Conservation (phyloP, 371 early-diverging fungal genomes). For the Haplosporangium sp. region DNA sequence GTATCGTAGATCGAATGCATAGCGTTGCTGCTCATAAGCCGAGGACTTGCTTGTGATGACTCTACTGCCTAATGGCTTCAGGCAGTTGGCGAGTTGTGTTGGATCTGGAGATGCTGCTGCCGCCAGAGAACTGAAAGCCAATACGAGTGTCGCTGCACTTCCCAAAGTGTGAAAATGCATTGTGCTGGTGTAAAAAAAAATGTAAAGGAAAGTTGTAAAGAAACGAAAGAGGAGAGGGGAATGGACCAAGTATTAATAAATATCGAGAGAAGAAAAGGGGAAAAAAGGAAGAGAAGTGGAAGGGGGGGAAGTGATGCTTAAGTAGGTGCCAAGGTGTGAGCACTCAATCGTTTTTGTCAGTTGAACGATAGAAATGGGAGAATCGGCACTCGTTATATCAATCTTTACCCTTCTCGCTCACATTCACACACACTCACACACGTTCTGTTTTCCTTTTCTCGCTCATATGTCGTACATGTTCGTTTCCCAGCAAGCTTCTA, state of each 20-base stretch:
- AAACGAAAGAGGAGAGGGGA: background rate
- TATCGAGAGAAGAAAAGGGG: background rate
- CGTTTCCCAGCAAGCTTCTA: no score
- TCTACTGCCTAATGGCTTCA: constrained; percentile 28
- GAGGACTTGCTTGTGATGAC: constrained; percentile 18
- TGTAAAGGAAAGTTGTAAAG: background rate
- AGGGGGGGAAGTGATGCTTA: background rate
- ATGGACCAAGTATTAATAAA: no score
- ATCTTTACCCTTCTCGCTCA: no score
- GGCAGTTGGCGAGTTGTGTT: constrained; percentile 12
- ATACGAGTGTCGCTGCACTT: constrained; percentile 19
- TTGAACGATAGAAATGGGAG: no score
- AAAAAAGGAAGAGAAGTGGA: constrained; percentile 1
- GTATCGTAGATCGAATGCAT: constrained; percentile 41
- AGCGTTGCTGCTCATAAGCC: constrained; percentile 23
- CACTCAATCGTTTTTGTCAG: no score
- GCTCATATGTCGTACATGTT: no score
- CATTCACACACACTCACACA: no score
- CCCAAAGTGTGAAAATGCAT: constrained; percentile 28
- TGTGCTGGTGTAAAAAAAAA: no score
- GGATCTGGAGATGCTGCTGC: constrained; percentile 9
- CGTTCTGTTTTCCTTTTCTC: no score
- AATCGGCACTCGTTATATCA: no score
- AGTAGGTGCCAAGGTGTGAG: no score
- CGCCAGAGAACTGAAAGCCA: constrained; percentile 20